Evolutionary conservation across 2,329 filamentous ascomycete genomes (phyloP).

Genomic region (Neocatenulostroma microsporum): DNA sequence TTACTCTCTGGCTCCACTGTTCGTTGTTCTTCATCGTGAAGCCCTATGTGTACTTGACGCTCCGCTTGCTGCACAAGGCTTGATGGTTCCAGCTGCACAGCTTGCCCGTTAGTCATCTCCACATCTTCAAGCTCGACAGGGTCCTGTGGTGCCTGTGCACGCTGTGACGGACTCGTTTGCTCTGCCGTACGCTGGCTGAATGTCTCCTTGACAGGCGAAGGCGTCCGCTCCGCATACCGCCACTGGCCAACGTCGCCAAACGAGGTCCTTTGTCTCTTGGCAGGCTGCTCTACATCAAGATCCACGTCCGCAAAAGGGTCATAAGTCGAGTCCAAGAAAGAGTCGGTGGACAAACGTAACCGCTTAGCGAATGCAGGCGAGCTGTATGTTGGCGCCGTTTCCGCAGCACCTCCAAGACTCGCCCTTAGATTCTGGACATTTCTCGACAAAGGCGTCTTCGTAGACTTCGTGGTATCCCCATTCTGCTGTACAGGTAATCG

Average conservation of each 20-base stretch:
- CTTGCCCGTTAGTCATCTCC: too few relatives aligned
- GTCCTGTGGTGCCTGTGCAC: too few relatives aligned
- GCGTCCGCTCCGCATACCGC: constrained; percentile 65
- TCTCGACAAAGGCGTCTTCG: constrained; percentile 3
- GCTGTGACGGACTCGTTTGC: too few relatives aligned
- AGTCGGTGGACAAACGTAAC: constrained; percentile 60
- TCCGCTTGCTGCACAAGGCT: too few relatives aligned
- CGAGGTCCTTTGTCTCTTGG: constrained; percentile 64
- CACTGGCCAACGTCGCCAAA: constrained; percentile 61
- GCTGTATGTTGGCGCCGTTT: constrained; percentile 32
- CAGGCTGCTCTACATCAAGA: constrained; percentile 48
- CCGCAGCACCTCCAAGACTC: constrained; percentile 12
- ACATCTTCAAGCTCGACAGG: too few relatives aligned
- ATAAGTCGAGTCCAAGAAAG: constrained; percentile 54
- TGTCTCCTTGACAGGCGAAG: constrained; percentile 53
- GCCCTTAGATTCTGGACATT: constrained; percentile 2
- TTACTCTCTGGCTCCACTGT: too few relatives aligned
- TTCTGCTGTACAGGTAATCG: neutral
- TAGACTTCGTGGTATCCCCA: constrained; percentile 4
- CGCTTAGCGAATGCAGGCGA: constrained; percentile 77
- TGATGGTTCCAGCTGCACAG: too few relatives aligned
- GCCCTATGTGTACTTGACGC: too few relatives aligned
- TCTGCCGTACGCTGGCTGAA: neutral
- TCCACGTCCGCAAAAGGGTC: constrained; percentile 62
- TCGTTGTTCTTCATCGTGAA: too few relatives aligned